A percentile compares a stretch with the other conserved stretches of the same genome.
These are phyloP conservation scores for Colletotrichum acutatum DNA, from an alignment of 2,329 filamentous ascomycete species.

Conservation along the genomic window DNA sequence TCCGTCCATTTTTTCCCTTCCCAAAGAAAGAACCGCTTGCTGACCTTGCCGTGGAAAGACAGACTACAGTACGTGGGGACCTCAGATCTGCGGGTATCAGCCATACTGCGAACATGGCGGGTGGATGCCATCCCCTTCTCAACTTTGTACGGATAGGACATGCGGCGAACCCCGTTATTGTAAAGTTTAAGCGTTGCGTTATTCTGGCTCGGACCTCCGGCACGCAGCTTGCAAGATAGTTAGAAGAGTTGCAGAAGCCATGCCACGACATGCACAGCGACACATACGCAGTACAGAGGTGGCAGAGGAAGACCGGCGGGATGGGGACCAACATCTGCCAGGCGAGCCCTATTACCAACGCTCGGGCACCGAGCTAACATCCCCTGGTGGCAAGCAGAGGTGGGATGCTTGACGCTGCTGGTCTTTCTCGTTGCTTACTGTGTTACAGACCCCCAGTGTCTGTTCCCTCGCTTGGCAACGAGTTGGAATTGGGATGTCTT, in stretches of 20 bases:
- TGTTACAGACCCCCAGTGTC: conserved; percentile 19
- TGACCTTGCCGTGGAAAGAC: background rate
- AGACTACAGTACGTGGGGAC: background rate
- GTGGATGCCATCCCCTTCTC: background rate
- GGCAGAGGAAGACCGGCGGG: background rate
- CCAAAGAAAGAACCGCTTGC: background rate
- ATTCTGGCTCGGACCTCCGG: conserved; percentile 33
- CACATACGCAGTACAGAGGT: background rate
- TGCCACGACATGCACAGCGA: conserved; percentile 8
- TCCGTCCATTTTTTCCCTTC: conserved; percentile 9
- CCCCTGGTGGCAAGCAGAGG: background rate
- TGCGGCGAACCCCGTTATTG: background rate
- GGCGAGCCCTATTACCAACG: background rate
- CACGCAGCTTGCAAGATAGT: conserved; percentile 1
- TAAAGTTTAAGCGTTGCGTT: conserved; percentile 1
- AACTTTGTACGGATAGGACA: background rate
- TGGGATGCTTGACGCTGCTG: background rate
- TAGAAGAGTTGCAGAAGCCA: conserved; percentile 19
- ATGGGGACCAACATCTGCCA: conserved; percentile 12
- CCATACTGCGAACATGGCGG: background rate
- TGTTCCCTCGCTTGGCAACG: conserved; percentile 2
- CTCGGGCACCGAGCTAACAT: conserved; percentile 5
- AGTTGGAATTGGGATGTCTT: conserved; percentile 23
- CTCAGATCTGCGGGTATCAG: background rate
- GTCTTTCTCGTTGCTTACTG: conserved; percentile 1